A percentile compares a stretch with the other conserved stretches of the same genome.
These are phyloP conservation scores for Naematelia aurantialba DNA, from an alignment of 768 basidiomycete genomes.

Conservation along the genomic window DNA sequence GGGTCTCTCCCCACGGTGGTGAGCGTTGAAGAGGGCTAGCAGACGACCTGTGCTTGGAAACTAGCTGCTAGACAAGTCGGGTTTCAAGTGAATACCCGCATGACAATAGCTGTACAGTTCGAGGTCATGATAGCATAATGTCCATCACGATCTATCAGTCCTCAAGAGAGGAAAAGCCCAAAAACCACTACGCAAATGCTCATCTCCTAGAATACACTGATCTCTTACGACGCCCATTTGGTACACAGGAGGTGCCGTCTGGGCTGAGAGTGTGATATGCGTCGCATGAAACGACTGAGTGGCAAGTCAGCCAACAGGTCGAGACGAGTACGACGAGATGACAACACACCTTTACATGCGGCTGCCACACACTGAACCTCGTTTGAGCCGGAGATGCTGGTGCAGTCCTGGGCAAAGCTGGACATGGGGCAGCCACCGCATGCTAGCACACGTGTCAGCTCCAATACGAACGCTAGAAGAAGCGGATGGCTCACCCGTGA, in stretches of 20 bases:
- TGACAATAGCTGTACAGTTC: no score
- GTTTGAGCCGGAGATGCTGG: slow-evolving; percentile 1
- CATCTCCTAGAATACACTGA: neutral
- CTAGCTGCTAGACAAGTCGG: no score
- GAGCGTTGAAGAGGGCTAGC: no score
- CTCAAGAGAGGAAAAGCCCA: neutral
- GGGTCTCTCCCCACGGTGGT: no score
- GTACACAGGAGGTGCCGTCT: slow-evolving; percentile 2
- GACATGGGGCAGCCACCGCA: slow-evolving; percentile 5
- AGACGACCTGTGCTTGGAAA: no score
- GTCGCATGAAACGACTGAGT: slow-evolving; percentile 2
- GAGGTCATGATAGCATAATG: no score
- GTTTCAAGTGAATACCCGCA: no score
- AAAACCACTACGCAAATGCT: neutral
- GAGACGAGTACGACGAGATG: neutral
- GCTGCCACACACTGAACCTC: slow-evolving; percentile 1
- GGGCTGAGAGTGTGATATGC: slow-evolving; percentile 2
- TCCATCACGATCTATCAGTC: neutral
- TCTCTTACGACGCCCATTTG: neutral
- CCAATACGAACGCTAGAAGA: neutral
- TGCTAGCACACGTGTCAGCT: neutral
- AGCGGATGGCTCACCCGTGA: neutral
- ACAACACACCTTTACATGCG: slow-evolving; percentile 3
- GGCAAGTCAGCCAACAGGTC: neutral
- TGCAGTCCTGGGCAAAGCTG: slow-evolving; percentile 1